A percentile compares a stretch with the other conserved stretches of the same genome.
Conservation (phyloP, 345 rosid genomes). For the Salix udensis region DNA sequence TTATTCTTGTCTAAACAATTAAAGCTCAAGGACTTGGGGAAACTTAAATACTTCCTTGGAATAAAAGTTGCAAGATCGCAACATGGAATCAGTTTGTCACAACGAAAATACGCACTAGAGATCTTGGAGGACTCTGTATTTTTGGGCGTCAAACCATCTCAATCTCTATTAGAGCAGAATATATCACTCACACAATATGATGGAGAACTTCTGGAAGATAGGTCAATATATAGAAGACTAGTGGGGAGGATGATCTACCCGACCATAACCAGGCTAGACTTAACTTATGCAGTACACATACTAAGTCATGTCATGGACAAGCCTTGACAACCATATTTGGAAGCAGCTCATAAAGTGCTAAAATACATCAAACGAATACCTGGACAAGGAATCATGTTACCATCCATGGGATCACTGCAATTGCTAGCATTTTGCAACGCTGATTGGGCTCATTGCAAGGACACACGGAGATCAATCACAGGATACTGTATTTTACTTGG, state of each 20-base stretch:
- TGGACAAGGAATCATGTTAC: not conserved
- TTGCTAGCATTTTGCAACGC: too few species aligned
- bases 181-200: not conserved
- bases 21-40: not conserved
- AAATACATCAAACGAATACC: not conserved
- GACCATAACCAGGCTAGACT: not conserved
- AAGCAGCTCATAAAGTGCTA: not conserved
- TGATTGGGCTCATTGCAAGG: not conserved
- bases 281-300: not conserved
- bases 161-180: not conserved
- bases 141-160: too few species aligned
- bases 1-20: not conserved
- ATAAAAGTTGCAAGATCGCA: not conserved
- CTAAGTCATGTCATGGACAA: not conserved
- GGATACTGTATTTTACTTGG: not conserved
- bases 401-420: not conserved
- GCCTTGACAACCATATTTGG: not conserved
- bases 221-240: not conserved
- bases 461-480: not conserved
- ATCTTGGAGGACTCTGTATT: not conserved
- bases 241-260: not conserved
- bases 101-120: constrained; percentile 1
- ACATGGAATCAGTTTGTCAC: not conserved
- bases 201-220: not conserved
- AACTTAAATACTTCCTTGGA: not conserved